Base-by-base conservation (phyloP, 345 rosid species). In the Eucalyptus sp. region DNA sequence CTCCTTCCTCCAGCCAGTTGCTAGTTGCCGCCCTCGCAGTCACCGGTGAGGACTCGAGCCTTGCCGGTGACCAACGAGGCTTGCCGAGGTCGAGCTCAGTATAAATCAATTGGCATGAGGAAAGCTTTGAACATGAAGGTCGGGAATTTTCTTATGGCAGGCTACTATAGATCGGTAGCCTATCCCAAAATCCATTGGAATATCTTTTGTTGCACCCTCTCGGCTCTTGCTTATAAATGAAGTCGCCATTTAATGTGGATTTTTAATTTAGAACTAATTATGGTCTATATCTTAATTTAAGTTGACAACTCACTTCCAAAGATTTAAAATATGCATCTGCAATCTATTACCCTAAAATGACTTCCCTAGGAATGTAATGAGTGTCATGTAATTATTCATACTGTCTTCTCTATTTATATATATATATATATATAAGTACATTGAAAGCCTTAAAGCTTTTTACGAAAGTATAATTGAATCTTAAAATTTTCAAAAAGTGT, bases 31-130 rank as follows among this genome's bases (percentile, higher is more conserved):
- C 54, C 22, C 22, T 51, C 54, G 0, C 0, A 51, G 0, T 8
- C 4, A 0, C 22, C 3, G 0, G 56, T 51, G 22, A 51, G 22
- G 54, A 51, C 2, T 51, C 1, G 0, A 51, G 9, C 22, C 56
- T 51, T 0, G 2, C 56, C 0, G 7, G 2, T 51, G 56, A 0
- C 9, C 4, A 0, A 9, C 9, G 9, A 51, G 22, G 56, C 56
- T 51, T 7, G 22, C 56, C 0, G 0, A 52, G 56, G 10, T 52
- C 0, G 0, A 52, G 1, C 56, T n/a, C 0, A 25, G 0, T 58
- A 58, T 25, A 10, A 25, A 58, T 58, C 27, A 58, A 58, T 58
- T 25, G 2, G 64, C 14, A 0, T 58, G 1, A 25, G n/a, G n/a
- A 58, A 58, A 58, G 64, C n/a, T 10, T 58, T 58, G 64, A 58